Evolutionary conservation across 306 rosid genomes (phyloP).

Genomic region (Alnus glutinosa): DNA sequence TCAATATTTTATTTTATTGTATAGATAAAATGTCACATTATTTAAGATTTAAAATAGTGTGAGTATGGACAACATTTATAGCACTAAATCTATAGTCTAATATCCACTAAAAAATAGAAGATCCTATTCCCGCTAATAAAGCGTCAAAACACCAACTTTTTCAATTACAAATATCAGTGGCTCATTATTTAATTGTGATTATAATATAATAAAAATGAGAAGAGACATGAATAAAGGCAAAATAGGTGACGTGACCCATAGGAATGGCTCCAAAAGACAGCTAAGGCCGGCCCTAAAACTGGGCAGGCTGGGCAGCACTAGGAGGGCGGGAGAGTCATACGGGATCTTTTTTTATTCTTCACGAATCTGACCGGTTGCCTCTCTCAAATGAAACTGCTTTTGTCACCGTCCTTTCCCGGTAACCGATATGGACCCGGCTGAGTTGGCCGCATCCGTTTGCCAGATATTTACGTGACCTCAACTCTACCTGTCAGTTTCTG

Average conservation of each 20-base stretch:
- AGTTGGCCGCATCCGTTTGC: neutral
- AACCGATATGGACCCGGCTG: neutral
- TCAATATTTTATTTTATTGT: too few species aligned
- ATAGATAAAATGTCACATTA: too few species aligned
- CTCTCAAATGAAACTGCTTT: neutral
- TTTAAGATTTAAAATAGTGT: too few species aligned
- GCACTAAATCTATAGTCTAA: too few species aligned
- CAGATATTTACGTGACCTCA: slow-evolving; percentile 9
- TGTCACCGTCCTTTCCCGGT: slow-evolving; percentile 41
- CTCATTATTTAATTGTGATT: neutral
- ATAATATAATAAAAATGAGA: neutral
- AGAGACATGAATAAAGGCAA: slow-evolving; percentile 19
- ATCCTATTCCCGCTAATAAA: too few species aligned
- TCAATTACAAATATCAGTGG: neutral
- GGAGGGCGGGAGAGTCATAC: slow-evolving; percentile 13
- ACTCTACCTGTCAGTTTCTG: neutral
- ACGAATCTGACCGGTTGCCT: slow-evolving; percentile 20
- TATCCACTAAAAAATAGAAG: too few species aligned
- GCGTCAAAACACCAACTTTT: neutral
- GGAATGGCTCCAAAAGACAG: slow-evolving; percentile 41
- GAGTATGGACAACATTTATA: too few species aligned
- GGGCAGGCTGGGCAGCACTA: neutral
- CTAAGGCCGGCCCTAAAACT: slow-evolving; percentile 43
- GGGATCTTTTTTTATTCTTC: slow-evolving; percentile 1
- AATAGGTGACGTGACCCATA: slow-evolving; percentile 30